These are phyloP conservation scores for Candida stauntonica DNA, from an alignment of 805 yeast species.

Conservation along the genomic window DNA sequence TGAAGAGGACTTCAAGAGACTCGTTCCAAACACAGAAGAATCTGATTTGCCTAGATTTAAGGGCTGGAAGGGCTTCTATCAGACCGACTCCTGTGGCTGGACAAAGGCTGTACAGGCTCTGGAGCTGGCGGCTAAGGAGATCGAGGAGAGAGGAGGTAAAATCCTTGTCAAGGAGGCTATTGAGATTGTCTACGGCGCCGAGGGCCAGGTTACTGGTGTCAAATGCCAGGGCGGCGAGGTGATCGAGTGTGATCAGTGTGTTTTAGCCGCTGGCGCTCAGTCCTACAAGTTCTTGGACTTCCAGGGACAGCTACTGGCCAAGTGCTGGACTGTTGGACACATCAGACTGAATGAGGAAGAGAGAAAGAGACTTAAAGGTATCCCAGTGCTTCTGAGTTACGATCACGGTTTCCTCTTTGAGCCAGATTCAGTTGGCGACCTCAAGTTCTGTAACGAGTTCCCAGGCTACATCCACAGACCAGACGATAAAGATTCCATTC, in stretches of 20 bases:
- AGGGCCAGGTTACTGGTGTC: slow-evolving; percentile 28
- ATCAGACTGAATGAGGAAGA: slow-evolving; percentile 33
- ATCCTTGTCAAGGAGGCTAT: slow-evolving; percentile 17
- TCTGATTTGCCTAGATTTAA: slow-evolving; percentile 12
- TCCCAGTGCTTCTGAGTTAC: slow-evolving; percentile 35
- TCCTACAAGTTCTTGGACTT: slow-evolving; percentile 33
- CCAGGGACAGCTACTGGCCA: slow-evolving; percentile 34
- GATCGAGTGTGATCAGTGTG: slow-evolving; percentile 25
- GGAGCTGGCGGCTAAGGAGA: slow-evolving; percentile 27
- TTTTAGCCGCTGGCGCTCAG: slow-evolving; percentile 39
- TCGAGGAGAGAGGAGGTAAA: slow-evolving; percentile 31
- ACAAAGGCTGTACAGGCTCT: slow-evolving; percentile 33
- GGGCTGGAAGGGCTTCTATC: slow-evolving; percentile 33
- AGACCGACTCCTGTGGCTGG: slow-evolving; percentile 34
- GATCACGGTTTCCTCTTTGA: slow-evolving; percentile 41
- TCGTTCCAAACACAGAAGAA: slow-evolving; percentile 10
- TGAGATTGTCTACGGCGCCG: slow-evolving; percentile 20
- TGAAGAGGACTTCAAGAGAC: slow-evolving; percentile 6
- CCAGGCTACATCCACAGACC: slow-evolving; percentile 33
- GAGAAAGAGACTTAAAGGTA: slow-evolving; percentile 26
- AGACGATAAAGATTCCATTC: slow-evolving; percentile 24
- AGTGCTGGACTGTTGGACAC: slow-evolving; percentile 40
- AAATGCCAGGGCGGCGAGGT: slow-evolving; percentile 27
- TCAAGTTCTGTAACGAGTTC: slow-evolving; percentile 38
- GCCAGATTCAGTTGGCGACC: slow-evolving; percentile 33